A percentile compares a stretch with the other conserved stretches of the same genome.
These are phyloP conservation scores for Myxozyma lipomycoides DNA, from an alignment of 805 yeast genomes.

Conservation along the genomic window DNA sequence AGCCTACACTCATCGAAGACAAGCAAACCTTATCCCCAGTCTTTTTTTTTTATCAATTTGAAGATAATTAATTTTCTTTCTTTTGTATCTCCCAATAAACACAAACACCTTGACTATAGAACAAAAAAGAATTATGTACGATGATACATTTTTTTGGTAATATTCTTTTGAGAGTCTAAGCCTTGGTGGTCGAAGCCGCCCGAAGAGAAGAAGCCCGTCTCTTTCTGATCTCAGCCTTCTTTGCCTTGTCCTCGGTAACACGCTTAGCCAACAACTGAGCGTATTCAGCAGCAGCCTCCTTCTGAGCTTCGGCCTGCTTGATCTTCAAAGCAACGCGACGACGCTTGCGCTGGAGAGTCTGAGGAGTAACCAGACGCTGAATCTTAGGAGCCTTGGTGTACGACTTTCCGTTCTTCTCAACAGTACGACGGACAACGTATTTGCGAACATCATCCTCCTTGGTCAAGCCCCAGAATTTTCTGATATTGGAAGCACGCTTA, in stretches of 20 bases:
- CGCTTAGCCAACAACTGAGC: slow-evolving; percentile 98
- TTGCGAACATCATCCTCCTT: slow-evolving; percentile 88
- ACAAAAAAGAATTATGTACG: neutral
- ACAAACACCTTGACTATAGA: neutral
- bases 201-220: slow-evolving; percentile 99
- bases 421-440: slow-evolving; percentile 97
- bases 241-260: slow-evolving; percentile 96
- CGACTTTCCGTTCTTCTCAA: slow-evolving; percentile 76
- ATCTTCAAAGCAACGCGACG: slow-evolving; percentile 89
- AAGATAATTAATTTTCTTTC: neutral
- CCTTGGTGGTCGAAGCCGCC: slow-evolving; percentile 24
- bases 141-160: neutral
- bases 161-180: slow-evolving; percentile 3
- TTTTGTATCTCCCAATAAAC: neutral
- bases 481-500: slow-evolving; percentile 99
- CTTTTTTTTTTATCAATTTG: neutral
- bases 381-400: slow-evolving; percentile 99
- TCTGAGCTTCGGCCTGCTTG: slow-evolving; percentile 96
- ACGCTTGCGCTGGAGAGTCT: slow-evolving; percentile 98
- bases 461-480: slow-evolving; percentile 98
- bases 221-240: slow-evolving; percentile 97
- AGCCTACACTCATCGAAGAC: neutral
- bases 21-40: neutral
- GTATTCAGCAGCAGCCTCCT: slow-evolving; percentile 99
- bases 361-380: slow-evolving; percentile 99